These are phyloP conservation scores for Capsella rubella DNA, from an alignment of 441 rosid species.

Conservation along the genomic window DNA sequence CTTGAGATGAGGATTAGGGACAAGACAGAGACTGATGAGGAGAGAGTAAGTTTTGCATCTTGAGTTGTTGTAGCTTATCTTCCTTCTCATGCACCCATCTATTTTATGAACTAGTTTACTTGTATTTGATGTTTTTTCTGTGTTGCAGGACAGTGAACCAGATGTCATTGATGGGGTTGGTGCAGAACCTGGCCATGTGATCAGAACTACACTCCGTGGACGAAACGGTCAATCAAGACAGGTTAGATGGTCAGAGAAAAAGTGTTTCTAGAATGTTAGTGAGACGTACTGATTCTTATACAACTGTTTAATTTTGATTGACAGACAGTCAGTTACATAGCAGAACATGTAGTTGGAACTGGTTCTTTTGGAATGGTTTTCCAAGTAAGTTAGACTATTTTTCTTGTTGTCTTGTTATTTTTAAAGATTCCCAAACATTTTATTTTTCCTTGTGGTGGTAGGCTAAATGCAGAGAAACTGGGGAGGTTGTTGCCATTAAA, in stretches of 20 bases:
- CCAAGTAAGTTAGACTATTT: slow-evolving; percentile 61
- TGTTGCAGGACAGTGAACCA: slow-evolving; percentile 87
- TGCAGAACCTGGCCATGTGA: slow-evolving; percentile 91
- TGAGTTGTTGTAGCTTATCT: not conserved
- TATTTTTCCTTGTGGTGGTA: slow-evolving; percentile 50
- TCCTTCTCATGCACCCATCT: not conserved
- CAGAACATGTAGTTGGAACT: slow-evolving; percentile 95
- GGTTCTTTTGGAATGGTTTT: slow-evolving; percentile 95
- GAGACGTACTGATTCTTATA: slow-evolving; percentile 20
- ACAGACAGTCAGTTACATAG: slow-evolving; percentile 88
- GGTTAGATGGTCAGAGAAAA: slow-evolving; percentile 53
- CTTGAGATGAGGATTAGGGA: slow-evolving; percentile 89
- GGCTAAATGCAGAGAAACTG: slow-evolving; percentile 99
- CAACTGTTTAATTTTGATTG: slow-evolving; percentile 39
- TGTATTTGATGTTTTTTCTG: not conserved
- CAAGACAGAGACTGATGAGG: slow-evolving; percentile 77
- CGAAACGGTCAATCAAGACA: slow-evolving; percentile 92
- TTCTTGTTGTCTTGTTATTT: not conserved
- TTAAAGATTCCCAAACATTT: not conserved
- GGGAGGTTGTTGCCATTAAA: slow-evolving; percentile 92
- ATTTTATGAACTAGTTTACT: not conserved
- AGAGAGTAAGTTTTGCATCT: slow-evolving; percentile 58
- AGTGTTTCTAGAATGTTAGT: not conserved
- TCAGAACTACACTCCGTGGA: slow-evolving; percentile 83
- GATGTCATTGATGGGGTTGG: slow-evolving; percentile 90